phyloP scores from a whole-genome alignment of 2,329 filamentous ascomycete genomes.

The Epichloe sibirici region DNA sequence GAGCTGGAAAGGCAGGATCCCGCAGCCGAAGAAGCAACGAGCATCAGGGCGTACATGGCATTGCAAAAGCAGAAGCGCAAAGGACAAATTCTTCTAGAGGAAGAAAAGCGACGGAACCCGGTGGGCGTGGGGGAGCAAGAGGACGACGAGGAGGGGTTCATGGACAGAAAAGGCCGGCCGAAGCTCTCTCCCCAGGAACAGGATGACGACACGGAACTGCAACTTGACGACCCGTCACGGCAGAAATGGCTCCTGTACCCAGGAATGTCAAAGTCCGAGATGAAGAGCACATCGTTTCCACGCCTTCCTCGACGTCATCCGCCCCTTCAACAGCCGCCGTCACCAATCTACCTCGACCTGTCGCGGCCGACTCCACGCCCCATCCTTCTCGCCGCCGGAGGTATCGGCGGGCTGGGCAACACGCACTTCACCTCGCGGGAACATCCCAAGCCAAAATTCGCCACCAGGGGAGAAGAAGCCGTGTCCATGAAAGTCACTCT shows the following conservation, averaged over 20 bases:
- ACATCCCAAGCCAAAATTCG: slow-evolving; percentile 70
- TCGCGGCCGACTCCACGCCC: slow-evolving; percentile 69
- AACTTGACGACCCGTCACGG: slow-evolving; percentile 34
- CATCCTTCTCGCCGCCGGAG: slow-evolving; percentile 75
- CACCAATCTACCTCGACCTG: slow-evolving; percentile 62
- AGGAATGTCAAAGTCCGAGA: slow-evolving; percentile 58
- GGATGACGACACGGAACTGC: slow-evolving; percentile 26
- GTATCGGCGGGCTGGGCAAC: slow-evolving; percentile 83
- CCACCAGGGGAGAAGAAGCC: slow-evolving; percentile 72
- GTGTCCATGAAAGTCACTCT: slow-evolving; percentile 71
- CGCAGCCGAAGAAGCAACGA: slow-evolving; percentile 47
- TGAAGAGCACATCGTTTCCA: slow-evolving; percentile 40
- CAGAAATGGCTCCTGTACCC: slow-evolving; percentile 84
- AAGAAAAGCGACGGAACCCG: slow-evolving; percentile 14
- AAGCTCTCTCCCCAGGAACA: slow-evolving; percentile 7
- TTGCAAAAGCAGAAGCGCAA: slow-evolving; percentile 21
- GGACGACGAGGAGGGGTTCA: slow-evolving; percentile 4
- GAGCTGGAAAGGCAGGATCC: slow-evolving; percentile 74
- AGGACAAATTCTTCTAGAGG: slow-evolving; percentile 22
- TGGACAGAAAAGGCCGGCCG: slow-evolving; percentile 4
- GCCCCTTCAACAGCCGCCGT: slow-evolving; percentile 53
- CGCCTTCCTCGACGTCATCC: slow-evolving; percentile 39
- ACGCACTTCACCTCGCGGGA: slow-evolving; percentile 77
- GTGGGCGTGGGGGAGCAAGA: slow-evolving; percentile 4
- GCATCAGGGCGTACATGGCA: slow-evolving; percentile 20